Percentiles rank a stretch among this genome's conserved stretches.
Evolutionary conservation across 257 asterid species (phyloP).

Genomic region (Osmanthus fragrans): DNA sequence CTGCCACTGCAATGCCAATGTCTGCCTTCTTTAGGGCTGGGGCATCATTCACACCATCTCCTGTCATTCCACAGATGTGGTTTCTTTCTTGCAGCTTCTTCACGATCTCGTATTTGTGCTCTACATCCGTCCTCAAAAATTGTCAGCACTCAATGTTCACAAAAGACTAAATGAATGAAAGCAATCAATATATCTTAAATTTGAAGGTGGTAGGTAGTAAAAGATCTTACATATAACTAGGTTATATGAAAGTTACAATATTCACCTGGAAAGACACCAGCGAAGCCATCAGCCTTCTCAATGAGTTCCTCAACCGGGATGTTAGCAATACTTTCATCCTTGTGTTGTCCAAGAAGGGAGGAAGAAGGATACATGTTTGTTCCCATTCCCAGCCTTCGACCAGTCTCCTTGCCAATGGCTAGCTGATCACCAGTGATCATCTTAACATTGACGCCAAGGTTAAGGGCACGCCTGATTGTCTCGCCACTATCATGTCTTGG

Average conservation of each 20-base stretch:
- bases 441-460: conserved; percentile 81
- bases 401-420: conserved; percentile 61
- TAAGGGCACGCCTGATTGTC: conserved; percentile 67
- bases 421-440: conserved; percentile 83
- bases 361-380: conserved; percentile 68
- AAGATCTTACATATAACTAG: background rate
- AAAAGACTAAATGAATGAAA: background rate
- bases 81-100: conserved; percentile 59
- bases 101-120: conserved; percentile 59
- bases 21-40: conserved; percentile 60
- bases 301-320: conserved; percentile 54
- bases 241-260: background rate
- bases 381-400: conserved; percentile 68
- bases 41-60: conserved; percentile 69
- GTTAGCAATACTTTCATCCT: conserved; percentile 44
- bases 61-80: conserved; percentile 65
- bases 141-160: background rate
- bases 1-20: conserved; percentile 62
- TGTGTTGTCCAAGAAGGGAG: conserved; percentile 60
- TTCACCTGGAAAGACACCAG: conserved; percentile 62
- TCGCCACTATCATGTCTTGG: conserved; percentile 87
- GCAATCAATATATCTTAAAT: background rate
- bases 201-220: background rate
- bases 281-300: conserved; percentile 64
- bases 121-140: conserved; percentile 25